phyloP scores from a whole-genome alignment of 2,329 filamentous ascomycete species.

The Pyricularia sp. region DNA sequence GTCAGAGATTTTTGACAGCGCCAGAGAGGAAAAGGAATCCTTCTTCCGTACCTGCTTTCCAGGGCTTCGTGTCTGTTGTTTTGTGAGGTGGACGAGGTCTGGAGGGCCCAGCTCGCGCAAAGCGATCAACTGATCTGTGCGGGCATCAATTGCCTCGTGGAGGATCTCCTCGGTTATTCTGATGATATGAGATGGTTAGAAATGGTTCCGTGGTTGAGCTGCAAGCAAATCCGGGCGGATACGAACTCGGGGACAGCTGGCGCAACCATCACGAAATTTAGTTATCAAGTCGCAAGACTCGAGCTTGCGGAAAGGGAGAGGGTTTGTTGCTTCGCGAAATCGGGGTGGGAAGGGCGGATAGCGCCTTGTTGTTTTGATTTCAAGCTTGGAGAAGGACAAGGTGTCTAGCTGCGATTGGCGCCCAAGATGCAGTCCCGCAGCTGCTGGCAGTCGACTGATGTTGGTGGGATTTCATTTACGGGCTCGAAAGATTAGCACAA shows the following conservation, averaged over 20 bases:
- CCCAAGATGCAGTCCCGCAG: background rate
- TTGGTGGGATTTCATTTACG: background rate
- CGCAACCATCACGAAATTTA: slow-evolving; percentile 50
- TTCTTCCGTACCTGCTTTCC: slow-evolving; percentile 39
- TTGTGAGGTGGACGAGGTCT: slow-evolving; percentile 90
- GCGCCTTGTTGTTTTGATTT: background rate
- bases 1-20: slow-evolving; percentile 9
- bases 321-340: background rate
- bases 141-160: slow-evolving; percentile 83
- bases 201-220: slow-evolving; percentile 4
- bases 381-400: background rate
- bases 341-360: background rate
- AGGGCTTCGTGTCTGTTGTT: slow-evolving; percentile 51
- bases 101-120: slow-evolving; percentile 92
- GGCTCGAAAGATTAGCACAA: background rate
- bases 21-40: slow-evolving; percentile 1
- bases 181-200: slow-evolving; percentile 10
- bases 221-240: background rate
- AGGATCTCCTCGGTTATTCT: slow-evolving; percentile 93
- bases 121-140: slow-evolving; percentile 77
- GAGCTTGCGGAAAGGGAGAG: background rate
- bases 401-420: background rate
- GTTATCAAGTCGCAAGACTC: background rate
- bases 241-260: slow-evolving; percentile 69
- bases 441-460: background rate